Percentiles rank a stretch among this genome's conserved stretches.
Evolutionary conservation across 768 basidiomycete species (phyloP).

Genomic region (Phylloporus sp.): DNA sequence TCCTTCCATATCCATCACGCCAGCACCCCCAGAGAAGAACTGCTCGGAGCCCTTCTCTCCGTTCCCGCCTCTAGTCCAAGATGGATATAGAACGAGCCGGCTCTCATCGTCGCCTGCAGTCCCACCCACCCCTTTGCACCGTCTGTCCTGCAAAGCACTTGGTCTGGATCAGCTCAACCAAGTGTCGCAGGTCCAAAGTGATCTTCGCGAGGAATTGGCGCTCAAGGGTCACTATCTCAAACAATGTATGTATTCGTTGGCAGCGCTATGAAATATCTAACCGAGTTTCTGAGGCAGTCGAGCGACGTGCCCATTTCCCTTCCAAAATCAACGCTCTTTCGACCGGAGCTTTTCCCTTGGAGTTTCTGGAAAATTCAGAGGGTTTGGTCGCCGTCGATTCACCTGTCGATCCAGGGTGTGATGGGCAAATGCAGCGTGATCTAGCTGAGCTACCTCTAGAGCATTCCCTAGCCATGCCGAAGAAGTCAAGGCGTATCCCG

Average conservation of each 20-base stretch:
- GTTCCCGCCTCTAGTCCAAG: slow-evolving; percentile 40
- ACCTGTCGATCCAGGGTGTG: slow-evolving; percentile 33
- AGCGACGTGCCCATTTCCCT: slow-evolving; percentile 70
- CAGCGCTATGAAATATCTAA: neutral
- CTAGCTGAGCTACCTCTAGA: slow-evolving; percentile 24
- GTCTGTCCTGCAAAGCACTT: slow-evolving; percentile 46
- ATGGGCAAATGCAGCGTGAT: slow-evolving; percentile 65
- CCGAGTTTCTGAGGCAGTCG: slow-evolving; percentile 39
- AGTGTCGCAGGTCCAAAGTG: slow-evolving; percentile 55
- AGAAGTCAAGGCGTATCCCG: slow-evolving; percentile 27
- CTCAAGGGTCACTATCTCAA: slow-evolving; percentile 68
- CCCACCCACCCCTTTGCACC: slow-evolving; percentile 36
- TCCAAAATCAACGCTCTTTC: slow-evolving; percentile 68
- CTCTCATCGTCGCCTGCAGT: slow-evolving; percentile 47
- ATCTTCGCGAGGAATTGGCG: slow-evolving; percentile 72
- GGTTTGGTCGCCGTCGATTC: neutral
- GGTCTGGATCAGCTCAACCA: slow-evolving; percentile 59
- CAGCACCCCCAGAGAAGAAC: slow-evolving; percentile 52
- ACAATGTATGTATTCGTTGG: slow-evolving; percentile 49
- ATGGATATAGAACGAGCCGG: slow-evolving; percentile 53
- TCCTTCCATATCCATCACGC: slow-evolving; percentile 68
- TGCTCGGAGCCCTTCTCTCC: slow-evolving; percentile 58
- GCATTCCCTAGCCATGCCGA: slow-evolving; percentile 1
- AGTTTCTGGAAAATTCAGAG: slow-evolving; percentile 29
- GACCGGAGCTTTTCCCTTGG: slow-evolving; percentile 55